phyloP scores from a whole-genome alignment of 2,329 filamentous ascomycete genomes.

The Tolypocladium tropicale region DNA sequence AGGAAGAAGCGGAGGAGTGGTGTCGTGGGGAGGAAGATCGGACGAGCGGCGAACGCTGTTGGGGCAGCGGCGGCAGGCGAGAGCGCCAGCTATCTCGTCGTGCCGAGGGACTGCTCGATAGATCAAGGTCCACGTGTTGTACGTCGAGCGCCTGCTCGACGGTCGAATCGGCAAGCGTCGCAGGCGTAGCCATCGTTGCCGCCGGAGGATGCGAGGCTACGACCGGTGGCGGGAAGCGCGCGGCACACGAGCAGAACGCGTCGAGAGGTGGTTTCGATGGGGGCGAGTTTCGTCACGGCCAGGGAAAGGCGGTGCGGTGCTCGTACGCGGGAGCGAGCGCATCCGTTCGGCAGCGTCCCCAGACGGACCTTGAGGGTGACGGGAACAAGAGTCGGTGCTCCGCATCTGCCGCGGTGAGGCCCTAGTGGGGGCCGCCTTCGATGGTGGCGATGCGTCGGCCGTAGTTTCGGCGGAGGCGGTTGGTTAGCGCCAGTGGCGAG shows the following conservation, averaged over 20 bases:
- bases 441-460: background rate
- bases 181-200: background rate
- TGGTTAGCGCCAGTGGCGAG: background rate
- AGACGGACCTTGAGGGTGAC: background rate
- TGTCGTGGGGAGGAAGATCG: background rate
- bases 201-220: background rate
- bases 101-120: background rate
- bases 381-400: background rate
- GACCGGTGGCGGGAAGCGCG: background rate
- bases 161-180: background rate
- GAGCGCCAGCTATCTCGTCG: background rate
- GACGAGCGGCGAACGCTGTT: background rate
- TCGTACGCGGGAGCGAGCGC: background rate
- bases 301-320: background rate
- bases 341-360: background rate
- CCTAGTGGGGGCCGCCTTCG: background rate
- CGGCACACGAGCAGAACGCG: background rate
- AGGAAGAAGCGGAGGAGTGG: background rate
- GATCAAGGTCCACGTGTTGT: background rate
- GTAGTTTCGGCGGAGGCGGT: too few species aligned
- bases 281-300: background rate
- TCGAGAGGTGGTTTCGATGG: background rate
- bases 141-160: background rate
- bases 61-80: background rate
- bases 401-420: background rate